A percentile compares a stretch with the other conserved stretches of the same genome.
phyloP scores from a whole-genome alignment of 2,329 filamentous ascomycete species.

The Claviceps sp. region DNA sequence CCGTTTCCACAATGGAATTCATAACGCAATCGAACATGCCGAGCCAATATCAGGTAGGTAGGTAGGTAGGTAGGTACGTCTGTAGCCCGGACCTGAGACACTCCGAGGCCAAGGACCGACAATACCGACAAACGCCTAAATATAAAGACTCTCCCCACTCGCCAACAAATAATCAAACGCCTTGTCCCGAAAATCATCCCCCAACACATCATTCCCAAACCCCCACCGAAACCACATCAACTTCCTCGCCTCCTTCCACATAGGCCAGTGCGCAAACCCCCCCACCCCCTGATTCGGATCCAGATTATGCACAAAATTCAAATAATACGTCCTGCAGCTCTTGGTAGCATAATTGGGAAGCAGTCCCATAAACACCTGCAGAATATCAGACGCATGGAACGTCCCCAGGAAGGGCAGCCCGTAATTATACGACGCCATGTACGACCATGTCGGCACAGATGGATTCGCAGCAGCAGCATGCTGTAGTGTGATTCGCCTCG shows the following conservation, averaged over 20 bases:
- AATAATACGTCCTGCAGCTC: constrained; percentile 55
- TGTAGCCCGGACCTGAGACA: too few species aligned
- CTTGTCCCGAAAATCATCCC: constrained; percentile 25
- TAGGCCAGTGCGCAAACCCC: constrained; percentile 26
- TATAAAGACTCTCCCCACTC: constrained; percentile 13
- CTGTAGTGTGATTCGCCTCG: constrained; percentile 50
- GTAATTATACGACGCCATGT: constrained; percentile 59
- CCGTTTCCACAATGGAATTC: too few species aligned
- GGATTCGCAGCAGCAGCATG: constrained; percentile 33
- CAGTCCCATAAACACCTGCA: constrained; percentile 56
- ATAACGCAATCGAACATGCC: too few species aligned
- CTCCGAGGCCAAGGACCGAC: not conserved
- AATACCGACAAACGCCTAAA: constrained; percentile 8
- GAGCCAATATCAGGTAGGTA: too few species aligned
- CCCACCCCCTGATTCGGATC: constrained; percentile 50
- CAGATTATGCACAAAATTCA: constrained; percentile 55
- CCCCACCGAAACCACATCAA: constrained; percentile 34
- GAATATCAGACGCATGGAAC: constrained; percentile 57
- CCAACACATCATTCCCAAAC: constrained; percentile 16
- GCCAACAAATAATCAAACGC: constrained; percentile 15
- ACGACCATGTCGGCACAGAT: constrained; percentile 57
- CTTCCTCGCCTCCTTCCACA: constrained; percentile 29
- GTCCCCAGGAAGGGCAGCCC: constrained; percentile 62
- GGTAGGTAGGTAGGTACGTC: too few species aligned
- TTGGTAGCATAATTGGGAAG: constrained; percentile 46